Base-by-base conservation (phyloP, 1,284 basidiomycete genomes). In the Irpex lacteus region DNA sequence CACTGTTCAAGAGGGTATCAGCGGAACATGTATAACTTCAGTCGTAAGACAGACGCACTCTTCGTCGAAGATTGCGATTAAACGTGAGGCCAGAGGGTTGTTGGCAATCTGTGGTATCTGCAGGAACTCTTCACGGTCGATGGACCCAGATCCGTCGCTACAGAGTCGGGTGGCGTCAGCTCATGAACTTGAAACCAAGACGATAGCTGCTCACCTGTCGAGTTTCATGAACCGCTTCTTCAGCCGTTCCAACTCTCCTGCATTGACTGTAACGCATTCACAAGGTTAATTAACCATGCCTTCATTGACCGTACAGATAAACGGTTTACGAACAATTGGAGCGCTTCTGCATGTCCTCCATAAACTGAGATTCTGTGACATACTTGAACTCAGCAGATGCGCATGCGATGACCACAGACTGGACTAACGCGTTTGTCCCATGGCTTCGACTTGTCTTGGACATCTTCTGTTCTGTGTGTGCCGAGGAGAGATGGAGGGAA, bases 221-320 rank as follows among this genome's bases (percentile, higher is more conserved):
- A 99, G 89, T 81, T 99, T 99, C 95, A 99, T 98, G 78, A 99
- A 99, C 58, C 97, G 89, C 78, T 98, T 98, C 86, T 98, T 98
- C 69, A 99, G 84, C 55, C 97, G 87, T 73, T 98, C 92, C 69
- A 98, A 81, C 79, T 98, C 96, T 64, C 88, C 85, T 53, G 90
- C 92, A 47, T 94, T 97, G 86, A 98, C 95, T 98, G 76, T 32
- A 56, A 9, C 59, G 7, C 13, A 32, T 32, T 38, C 52, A 60
- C 47, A 15, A 50, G 37, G 36, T 47, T 9, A 11, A 53, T 21
- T 7, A 8, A 37, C 37, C 59, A 34, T 72, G 65, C 40, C 40
- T 2, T 69, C 36, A n/a, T 3, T 18, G 18, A 15, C 18, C 5
- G n/a, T 9, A 56, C 63, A 70, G 67, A 49, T 19, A 55, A 40